A percentile compares a stretch with the other conserved stretches of the same genome.
Evolutionary conservation across 2,329 filamentous ascomycete species (phyloP).

Genomic region (Teratosphaeria zuluensis): DNA sequence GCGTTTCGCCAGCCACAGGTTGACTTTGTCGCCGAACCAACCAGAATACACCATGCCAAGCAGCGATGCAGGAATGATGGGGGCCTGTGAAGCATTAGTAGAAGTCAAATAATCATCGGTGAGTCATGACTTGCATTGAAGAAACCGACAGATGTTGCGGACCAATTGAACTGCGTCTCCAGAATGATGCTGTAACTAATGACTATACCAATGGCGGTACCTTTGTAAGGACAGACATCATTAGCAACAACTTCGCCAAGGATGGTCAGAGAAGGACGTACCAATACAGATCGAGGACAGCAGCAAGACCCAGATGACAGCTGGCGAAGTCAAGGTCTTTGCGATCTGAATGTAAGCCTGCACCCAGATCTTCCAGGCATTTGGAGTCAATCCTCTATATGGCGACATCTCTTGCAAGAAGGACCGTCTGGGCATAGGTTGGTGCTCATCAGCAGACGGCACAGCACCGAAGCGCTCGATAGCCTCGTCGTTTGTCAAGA

Average conservation of each 20-base stretch:
- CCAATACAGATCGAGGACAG: conserved; percentile 30
- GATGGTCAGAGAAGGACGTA: background rate
- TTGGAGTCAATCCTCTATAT: background rate
- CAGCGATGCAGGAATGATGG: conserved; percentile 15
- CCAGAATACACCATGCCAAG: conserved; percentile 19
- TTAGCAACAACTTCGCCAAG: background rate
- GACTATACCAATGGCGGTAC: conserved; percentile 28
- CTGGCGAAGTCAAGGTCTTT: conserved; percentile 27
- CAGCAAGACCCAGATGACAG: conserved; percentile 30
- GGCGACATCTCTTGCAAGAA: background rate
- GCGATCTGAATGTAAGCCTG: conserved; percentile 24
- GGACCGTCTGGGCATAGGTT: background rate
- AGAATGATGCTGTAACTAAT: conserved; percentile 31
- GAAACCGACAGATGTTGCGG: conserved; percentile 13
- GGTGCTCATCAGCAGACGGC: background rate
- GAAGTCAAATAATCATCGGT: background rate
- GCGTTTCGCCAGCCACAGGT: conserved; percentile 23
- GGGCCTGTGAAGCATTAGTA: conserved; percentile 1
- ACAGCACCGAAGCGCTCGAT: background rate
- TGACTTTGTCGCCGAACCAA: conserved; percentile 17
- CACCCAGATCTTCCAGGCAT: background rate
- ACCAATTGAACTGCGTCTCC: conserved; percentile 26
- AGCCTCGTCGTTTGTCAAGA: conserved; percentile 25
- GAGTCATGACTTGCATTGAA: conserved; percentile 9
- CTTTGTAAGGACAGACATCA: background rate